Evolutionary conservation across 345 rosid genomes (phyloP).

Genomic region (Cochlearia excelsa): DNA sequence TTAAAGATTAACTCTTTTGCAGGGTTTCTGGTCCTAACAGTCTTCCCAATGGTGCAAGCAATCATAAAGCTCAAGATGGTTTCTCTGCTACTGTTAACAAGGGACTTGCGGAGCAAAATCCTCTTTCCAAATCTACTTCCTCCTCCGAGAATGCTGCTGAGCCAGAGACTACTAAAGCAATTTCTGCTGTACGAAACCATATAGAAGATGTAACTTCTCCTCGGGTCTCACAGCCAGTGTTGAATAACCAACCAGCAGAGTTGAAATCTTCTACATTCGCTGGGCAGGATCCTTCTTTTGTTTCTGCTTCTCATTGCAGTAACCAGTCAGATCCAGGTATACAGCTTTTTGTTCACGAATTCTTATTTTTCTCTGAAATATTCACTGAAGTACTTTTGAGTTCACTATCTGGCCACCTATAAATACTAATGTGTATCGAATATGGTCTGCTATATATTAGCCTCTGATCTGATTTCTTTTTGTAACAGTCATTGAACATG

Average conservation of each 20-base stretch:
- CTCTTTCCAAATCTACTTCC: slow-evolving; percentile 23
- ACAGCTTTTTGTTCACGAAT: neutral
- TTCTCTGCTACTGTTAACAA: slow-evolving; percentile 31
- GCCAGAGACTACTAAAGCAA: slow-evolving; percentile 35
- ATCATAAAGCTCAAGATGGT: slow-evolving; percentile 27
- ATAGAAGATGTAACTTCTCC: slow-evolving; percentile 26
- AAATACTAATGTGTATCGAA: slow-evolving; percentile 9
- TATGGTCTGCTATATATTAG: slow-evolving; percentile 10
- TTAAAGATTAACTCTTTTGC: slow-evolving; percentile 17
- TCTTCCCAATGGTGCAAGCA: slow-evolving; percentile 42
- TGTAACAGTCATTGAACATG: slow-evolving; percentile 24
- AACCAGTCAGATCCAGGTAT: slow-evolving; percentile 44
- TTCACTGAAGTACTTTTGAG: slow-evolving; percentile 4
- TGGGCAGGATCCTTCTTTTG: slow-evolving; percentile 30
- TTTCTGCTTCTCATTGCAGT: slow-evolving; percentile 29
- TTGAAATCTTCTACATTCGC: slow-evolving; percentile 32
- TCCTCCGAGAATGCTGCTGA: slow-evolving; percentile 35
- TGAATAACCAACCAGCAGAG: slow-evolving; percentile 36
- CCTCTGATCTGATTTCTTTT: slow-evolving; percentile 2
- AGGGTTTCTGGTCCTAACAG: slow-evolving; percentile 45
- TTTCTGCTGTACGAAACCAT: slow-evolving; percentile 36
- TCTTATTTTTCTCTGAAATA: neutral
- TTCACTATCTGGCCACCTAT: slow-evolving; percentile 2
- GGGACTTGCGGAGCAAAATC: slow-evolving; percentile 23
- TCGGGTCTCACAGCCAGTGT: slow-evolving; percentile 31